Percentiles rank a stretch among this genome's conserved stretches.
Conservation (phyloP, 306 rosid species). For the Boehmeria nivea region DNA sequence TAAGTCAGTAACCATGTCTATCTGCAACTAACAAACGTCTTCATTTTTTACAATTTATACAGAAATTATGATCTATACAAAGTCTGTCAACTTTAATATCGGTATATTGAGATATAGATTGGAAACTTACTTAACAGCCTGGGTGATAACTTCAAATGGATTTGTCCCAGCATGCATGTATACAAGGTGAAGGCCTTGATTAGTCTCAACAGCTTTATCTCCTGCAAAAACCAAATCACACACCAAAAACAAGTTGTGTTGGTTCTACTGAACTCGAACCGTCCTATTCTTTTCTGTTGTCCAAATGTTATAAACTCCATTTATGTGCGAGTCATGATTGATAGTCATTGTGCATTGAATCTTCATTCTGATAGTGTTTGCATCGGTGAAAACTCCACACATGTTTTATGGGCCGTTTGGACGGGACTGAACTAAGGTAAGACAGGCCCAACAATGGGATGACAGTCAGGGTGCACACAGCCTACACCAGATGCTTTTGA, state of each 20-base stretch:
- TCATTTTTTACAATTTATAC: too few species aligned
- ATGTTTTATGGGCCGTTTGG: too few species aligned
- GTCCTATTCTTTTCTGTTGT: constrained; percentile 26
- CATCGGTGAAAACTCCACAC: too few species aligned
- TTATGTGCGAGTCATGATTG: constrained; percentile 39
- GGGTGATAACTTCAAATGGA: constrained; percentile 86
- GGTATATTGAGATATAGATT: not conserved
- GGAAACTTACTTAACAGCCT: constrained; percentile 72
- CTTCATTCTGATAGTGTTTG: constrained; percentile 42
- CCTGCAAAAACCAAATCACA: constrained; percentile 86
- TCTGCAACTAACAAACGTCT: not conserved
- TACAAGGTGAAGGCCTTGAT: constrained; percentile 75
- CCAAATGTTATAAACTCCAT: constrained; percentile 57
- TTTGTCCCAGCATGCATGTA: constrained; percentile 94
- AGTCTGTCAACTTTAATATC: not conserved
- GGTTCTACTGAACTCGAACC: constrained; percentile 42
- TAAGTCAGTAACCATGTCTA: too few species aligned
- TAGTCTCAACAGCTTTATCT: constrained; percentile 67
- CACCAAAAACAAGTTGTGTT: constrained; percentile 48
- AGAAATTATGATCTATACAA: too few species aligned
- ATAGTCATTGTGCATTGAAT: constrained; percentile 31
- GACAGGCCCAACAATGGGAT: constrained; percentile 34
- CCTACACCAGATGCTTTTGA: constrained; percentile 32
- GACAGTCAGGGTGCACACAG: constrained; percentile 20
- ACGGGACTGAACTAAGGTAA: too few species aligned